Percentiles rank a stretch among this genome's conserved stretches.
Evolutionary conservation across 2,329 filamentous ascomycete species (phyloP).

Genomic region (Macrophomina phaseolina): DNA sequence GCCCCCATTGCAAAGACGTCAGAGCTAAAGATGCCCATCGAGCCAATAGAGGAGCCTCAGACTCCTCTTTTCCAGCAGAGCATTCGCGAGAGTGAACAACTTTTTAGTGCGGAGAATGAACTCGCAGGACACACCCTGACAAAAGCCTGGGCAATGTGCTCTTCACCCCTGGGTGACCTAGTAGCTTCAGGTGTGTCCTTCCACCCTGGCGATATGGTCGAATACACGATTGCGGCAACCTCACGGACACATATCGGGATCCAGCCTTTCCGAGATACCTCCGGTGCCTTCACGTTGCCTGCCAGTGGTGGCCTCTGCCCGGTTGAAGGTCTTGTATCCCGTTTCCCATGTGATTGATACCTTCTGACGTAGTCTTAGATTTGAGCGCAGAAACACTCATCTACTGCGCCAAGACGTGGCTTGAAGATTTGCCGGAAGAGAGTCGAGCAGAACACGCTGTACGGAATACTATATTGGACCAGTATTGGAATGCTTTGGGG

Average conservation of each 20-base stretch:
- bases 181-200: constrained; percentile 57
- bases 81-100: constrained; percentile 43
- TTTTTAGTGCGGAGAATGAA: constrained; percentile 57
- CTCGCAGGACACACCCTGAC: constrained; percentile 57
- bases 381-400: constrained; percentile 40
- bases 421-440: constrained; percentile 36
- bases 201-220: constrained; percentile 63
- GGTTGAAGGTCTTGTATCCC: constrained; percentile 27
- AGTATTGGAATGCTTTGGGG: constrained; percentile 16
- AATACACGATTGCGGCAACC: constrained; percentile 58
- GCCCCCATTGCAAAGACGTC: constrained; percentile 41
- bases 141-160: constrained; percentile 60
- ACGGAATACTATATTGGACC: constrained; percentile 8
- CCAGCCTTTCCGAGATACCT: constrained; percentile 7
- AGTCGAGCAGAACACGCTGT: not conserved
- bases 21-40: constrained; percentile 36
- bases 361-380: constrained; percentile 26
- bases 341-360: not conserved
- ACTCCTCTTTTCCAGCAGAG: constrained; percentile 48
- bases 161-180: constrained; percentile 53
- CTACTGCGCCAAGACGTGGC: constrained; percentile 42
- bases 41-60: constrained; percentile 23
- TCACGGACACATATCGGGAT: constrained; percentile 40
- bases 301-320: constrained; percentile 22
- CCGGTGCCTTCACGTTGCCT: constrained; percentile 22